phyloP scores from a whole-genome alignment of 768 basidiomycete genomes.

The Boletus tylopilopsis region DNA sequence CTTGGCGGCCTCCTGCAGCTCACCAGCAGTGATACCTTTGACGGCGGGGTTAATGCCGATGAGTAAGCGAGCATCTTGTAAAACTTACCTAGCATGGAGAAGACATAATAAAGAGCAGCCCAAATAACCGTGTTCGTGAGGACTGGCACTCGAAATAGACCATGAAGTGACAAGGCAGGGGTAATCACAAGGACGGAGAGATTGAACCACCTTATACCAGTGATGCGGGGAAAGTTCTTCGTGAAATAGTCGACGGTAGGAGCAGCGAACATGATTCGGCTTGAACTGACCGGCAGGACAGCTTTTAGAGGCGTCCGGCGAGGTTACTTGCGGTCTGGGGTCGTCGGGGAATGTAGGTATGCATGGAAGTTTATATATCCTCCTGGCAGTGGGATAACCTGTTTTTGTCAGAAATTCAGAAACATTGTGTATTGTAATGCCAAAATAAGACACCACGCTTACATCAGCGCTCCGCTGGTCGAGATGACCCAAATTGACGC shows the following conservation, averaged over 20 bases:
- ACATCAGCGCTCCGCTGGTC: too few species aligned
- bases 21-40: constrained; percentile 52
- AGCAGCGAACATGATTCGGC: constrained; percentile 10
- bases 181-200: constrained; percentile 65
- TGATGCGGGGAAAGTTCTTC: constrained; percentile 43
- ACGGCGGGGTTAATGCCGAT: constrained; percentile 10
- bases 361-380: constrained; percentile 27
- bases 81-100: constrained; percentile 76
- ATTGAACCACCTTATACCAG: constrained; percentile 74
- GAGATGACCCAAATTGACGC: too few species aligned
- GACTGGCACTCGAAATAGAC: constrained; percentile 47
- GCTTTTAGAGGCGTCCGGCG: not conserved
- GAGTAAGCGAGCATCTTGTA: constrained; percentile 2
- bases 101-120: constrained; percentile 69
- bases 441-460: too few species aligned
- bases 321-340: constrained; percentile 5
- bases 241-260: constrained; percentile 15
- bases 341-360: constrained; percentile 14
- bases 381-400: constrained; percentile 21
- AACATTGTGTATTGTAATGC: too few species aligned
- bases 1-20: not conserved
- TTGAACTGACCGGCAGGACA: constrained; percentile 1
- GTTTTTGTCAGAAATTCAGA: not conserved
- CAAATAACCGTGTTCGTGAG: constrained; percentile 56
- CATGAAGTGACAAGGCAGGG: constrained; percentile 69